Base-by-base conservation (phyloP, 2,329 filamentous ascomycete species). In the Xylaria sp. region DNA sequence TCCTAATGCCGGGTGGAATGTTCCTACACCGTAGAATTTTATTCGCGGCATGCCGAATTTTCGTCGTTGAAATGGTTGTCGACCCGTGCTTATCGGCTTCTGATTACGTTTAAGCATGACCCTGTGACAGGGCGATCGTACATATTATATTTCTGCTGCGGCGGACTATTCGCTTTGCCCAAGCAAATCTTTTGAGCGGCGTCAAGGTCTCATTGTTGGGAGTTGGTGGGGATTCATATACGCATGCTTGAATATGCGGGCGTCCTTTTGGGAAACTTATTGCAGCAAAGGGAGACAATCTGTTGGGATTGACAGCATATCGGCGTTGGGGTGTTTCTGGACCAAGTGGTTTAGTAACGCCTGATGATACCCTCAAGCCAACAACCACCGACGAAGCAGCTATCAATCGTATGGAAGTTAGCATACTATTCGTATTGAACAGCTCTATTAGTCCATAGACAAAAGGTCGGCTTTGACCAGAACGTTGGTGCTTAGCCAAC, bases 311-410 rank as follows among this genome's bases (percentile, higher is more conserved):
- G 60, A 57, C 34, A 46, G 43, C 59, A 60, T 52, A 55, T 50
- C 65, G 72, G 73, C 69, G 69, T 75, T 73, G 58, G 28, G 71
- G 71, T 64, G 70, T 71, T 72, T 57, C 70, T 73, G 67, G 73
- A 73, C 73, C 72, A 71, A 75, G 74, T 75, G 72, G 74, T 74
- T 72, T 70, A 67, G 68, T 72, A 67, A 59, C 53, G 45, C 41
- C 48, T 65, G 63, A 20, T 67, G 72, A 76, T 76, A 76, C 73
- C 75, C 73, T 30, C 23, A 59, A 62, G 46, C 66, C 46, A 57
- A 65, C 39, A 45, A 68, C 41, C 60, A 48, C 41, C 39, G 28
- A 7, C 34, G 4, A 30, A 23, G 32, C 34, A n/a, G 30, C 34
- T 43, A 32, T 36, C n/a, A 46, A 39, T 56, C 10, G 20, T 25